Conservation (phyloP, 2,329 filamentous ascomycete species). For the Coniella lustricola region DNA sequence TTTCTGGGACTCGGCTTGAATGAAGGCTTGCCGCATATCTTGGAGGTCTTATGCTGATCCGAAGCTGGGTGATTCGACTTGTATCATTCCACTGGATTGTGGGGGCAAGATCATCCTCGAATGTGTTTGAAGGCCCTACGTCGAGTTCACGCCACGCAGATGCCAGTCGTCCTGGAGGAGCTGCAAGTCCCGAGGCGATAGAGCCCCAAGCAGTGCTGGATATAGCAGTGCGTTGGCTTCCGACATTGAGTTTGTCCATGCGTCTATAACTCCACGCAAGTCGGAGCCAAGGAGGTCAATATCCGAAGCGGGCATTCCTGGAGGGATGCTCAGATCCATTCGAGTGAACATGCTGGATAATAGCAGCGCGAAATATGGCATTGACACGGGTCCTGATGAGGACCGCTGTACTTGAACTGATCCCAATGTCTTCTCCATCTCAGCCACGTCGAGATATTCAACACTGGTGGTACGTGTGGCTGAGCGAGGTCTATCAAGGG, state of each 20-base stretch:
- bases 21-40: constrained; percentile 32
- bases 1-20: constrained; percentile 32
- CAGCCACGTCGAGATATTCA: constrained; percentile 2
- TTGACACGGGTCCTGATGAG: background rate
- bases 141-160: constrained; percentile 29
- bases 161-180: constrained; percentile 27
- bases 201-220: constrained; percentile 13
- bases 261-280: background rate
- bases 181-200: constrained; percentile 16
- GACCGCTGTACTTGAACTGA: background rate
- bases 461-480: background rate
- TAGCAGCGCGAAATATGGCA: background rate
- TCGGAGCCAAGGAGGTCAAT: background rate
- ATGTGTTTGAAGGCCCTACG: constrained; percentile 31
- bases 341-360: background rate
- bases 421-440: background rate
- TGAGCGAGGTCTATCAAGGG: background rate
- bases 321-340: background rate
- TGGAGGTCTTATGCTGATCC: constrained; percentile 26
- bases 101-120: constrained; percentile 32
- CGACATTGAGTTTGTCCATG: background rate
- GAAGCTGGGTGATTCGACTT: constrained; percentile 19
- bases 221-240: constrained; percentile 5
- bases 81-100: constrained; percentile 28
- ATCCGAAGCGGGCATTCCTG: background rate